Percentiles rank a stretch among this genome's conserved stretches.
Evolutionary conservation across 768 basidiomycete species (phyloP).

Genomic region (Neoboletus brunneissimus): DNA sequence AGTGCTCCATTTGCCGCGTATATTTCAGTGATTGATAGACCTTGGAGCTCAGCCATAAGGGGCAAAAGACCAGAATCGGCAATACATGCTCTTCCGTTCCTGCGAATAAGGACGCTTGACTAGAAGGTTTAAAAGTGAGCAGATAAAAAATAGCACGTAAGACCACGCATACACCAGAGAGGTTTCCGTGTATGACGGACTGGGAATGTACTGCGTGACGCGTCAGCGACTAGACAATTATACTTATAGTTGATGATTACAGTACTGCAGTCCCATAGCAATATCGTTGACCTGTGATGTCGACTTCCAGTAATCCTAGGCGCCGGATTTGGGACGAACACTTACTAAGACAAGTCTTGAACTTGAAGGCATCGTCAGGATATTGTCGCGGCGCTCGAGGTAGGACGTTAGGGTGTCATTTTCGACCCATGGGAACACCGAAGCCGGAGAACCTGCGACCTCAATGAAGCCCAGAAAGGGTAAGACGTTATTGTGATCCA

Average conservation of each 20-base stretch:
- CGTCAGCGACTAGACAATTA: neutral
- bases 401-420: neutral
- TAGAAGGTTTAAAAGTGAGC: neutral
- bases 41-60: no score
- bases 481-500: neutral
- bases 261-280: neutral
- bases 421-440: neutral
- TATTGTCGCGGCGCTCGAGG: neutral
- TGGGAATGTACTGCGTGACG: neutral
- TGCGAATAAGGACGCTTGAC: neutral
- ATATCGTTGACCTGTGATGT: neutral
- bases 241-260: neutral
- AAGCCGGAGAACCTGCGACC: neutral
- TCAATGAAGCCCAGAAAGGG: neutral
- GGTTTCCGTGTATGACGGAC: neutral
- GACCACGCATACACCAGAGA: neutral
- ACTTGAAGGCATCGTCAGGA: neutral
- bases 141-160: no score
- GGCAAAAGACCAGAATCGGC: neutral
- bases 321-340: neutral
- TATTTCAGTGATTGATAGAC: neutral
- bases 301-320: neutral
- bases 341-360: neutral
- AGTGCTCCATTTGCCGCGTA: neutral
- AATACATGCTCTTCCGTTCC: neutral